A percentile compares a stretch with the other conserved stretches of the same genome.
Conservation (phyloP, 2,329 filamentous ascomycete genomes). For the Xylariales sp. region DNA sequence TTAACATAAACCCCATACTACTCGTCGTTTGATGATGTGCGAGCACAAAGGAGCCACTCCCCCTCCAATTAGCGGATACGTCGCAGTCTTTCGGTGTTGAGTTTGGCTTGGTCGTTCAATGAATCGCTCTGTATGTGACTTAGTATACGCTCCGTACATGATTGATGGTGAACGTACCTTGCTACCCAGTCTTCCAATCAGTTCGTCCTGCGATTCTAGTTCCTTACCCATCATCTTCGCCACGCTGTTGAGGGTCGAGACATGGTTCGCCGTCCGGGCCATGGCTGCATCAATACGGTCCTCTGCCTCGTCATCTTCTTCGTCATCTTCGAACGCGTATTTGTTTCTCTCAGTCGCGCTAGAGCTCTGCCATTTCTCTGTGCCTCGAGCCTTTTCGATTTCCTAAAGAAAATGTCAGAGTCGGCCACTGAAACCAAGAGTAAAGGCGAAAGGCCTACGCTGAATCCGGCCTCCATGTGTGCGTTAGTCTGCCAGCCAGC, state of each 20-base stretch:
- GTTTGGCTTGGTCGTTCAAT: conserved; percentile 75
- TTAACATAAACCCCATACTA: too few species aligned
- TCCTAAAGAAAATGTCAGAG: conserved; percentile 30
- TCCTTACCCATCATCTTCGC: conserved; percentile 71
- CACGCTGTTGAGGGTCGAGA: conserved; percentile 66
- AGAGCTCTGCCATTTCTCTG: conserved; percentile 17
- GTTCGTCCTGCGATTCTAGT: conserved; percentile 69
- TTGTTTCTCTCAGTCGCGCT: conserved; percentile 60
- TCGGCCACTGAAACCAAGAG: background rate
- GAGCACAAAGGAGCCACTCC: too few species aligned
- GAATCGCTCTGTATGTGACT: conserved; percentile 60
- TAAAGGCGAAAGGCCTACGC: conserved; percentile 22
- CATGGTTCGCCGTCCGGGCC: conserved; percentile 63
- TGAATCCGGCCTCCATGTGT: conserved; percentile 49
- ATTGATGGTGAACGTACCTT: conserved; percentile 51
- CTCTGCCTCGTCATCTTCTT: conserved; percentile 32
- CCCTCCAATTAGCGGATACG: conserved; percentile 47
- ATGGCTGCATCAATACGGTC: conserved; percentile 64
- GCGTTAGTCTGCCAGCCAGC: conserved; percentile 47
- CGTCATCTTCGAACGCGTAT: conserved; percentile 73
- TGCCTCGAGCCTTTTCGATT: conserved; percentile 12
- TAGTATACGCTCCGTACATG: conserved; percentile 8
- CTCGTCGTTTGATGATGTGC: too few species aligned
- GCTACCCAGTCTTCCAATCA: conserved; percentile 68
- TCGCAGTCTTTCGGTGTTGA: conserved; percentile 70